Base-by-base conservation (phyloP, 164 flowering plant genomes). In the Tinospora cordifolia region DNA sequence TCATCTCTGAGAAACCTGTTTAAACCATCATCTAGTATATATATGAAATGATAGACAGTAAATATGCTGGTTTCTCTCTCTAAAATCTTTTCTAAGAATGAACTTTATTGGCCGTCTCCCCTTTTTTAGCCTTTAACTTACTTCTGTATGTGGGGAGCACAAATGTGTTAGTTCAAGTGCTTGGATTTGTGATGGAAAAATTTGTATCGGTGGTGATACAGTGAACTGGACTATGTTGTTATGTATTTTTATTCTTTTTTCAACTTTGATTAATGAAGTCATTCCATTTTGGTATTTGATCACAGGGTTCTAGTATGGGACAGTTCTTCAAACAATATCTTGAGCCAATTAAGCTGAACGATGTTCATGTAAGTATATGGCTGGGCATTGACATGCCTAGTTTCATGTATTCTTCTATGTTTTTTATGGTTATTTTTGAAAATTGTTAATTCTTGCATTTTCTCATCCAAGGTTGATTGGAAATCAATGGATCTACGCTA, bases 271-370 rank as follows among this genome's bases (percentile, higher is more conserved):
- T 51, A 51, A 51, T 51, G 59, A 51, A 51, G 7, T 51, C 6
- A 0, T 2, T 7, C n/a, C 19, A 30, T 63, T 41, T 63, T 63
- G 30, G 21, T 9, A 63, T 34, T 63, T 63, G 44, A 63, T 30
- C 68, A 46, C 57, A 95, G 98, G 98, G 99, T 64, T 95, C 98
- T 59, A 95, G 98, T 76, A 67, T 95, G 86, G 99, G 99, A 27
- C 99, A 92, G 79, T 95, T 91, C 84, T 95, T 88, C 79, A 82
- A 80, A 65, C 90, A 90, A 62, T 92, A 92, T 82, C 93, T 95
- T 70, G 89, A 86, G 78, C 96, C 99, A 40, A 95, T 95, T 69
- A 92, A 83, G 80, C 82, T 95, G 65, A 95, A 92, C 73, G 96
- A 95, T 76, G 86, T 83, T 66, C 80, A 81, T 84, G 99, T 89